Evolutionary conservation across 2,329 filamentous ascomycete genomes (phyloP), one percentile per base, ranked within the genome.

Genomic region (Biscogniauxia mediterranea): DNA sequence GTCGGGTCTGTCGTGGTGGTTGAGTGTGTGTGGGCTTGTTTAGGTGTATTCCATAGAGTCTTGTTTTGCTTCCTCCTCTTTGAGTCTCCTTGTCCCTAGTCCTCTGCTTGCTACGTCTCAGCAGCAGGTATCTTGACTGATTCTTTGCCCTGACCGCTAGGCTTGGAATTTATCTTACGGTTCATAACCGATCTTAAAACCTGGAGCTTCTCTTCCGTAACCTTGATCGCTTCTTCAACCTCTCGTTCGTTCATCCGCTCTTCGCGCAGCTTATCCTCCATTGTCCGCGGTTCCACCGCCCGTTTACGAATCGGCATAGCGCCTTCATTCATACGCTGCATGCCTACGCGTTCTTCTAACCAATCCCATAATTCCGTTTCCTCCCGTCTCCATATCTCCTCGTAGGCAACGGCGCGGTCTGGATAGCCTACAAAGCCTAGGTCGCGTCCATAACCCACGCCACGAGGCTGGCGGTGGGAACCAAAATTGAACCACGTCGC

Each of bases 351-450:
- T 69, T 96, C 91, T 74, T 97, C 93, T 4, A 97, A 79, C 93
- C 93, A 97, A 61, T 91, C 89, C 93, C 93, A 97, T 9, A 97
- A 79, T 69, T 95, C 92, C 66, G 86, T 92, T 73, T 97, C 93
- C 74, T 97, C 92, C 50, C 86, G 82, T 42, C 87, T 84, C 93
- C 94, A 99, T 71, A 98, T 90, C 76, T 97, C 91, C 68, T 98
- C 93, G 73, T 97, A 98, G 0, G 91, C 92, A 1, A 89, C 87
- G 17, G 93, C 78, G 5, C 93, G 85, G 59, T 93, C 87, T 0
- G 90, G 84, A 25, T 78, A 78, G 70, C 74, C 68, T 64, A 78
- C 64, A 69, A 77, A 80, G 2, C 75, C 75, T 60, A 79, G 66
- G 5, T 76, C 76, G 52, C 74, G 75, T 7, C 76, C 76, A 60